Evolutionary conservation across 2,329 filamentous ascomycete genomes (phyloP), one percentile per base, ranked within the genome.

Genomic region (Chrysoporthe austroafricana): DNA sequence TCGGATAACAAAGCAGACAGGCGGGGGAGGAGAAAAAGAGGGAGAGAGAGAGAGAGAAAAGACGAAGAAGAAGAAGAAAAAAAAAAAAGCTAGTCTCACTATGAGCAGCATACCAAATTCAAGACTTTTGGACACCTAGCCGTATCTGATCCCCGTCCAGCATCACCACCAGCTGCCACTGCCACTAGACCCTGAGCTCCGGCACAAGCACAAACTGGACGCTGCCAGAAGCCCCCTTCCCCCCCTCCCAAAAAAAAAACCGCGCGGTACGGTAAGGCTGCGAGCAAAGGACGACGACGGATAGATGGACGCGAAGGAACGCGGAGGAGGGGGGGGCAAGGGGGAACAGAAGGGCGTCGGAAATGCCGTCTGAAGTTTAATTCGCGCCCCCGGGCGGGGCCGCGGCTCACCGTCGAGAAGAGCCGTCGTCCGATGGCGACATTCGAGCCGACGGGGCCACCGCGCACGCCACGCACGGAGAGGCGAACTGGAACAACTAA

Each of bases 21-120:
- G 48, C 61, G 39, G 61, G n/a, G 21, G 8, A 32, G 39, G 21
- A 13, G 11, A 36, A 50, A 36, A 16, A 18, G 26, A 26, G 26
- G 1, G 26, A 26, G 26, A 26, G 26, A 50, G 36, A 50, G 36
- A 32, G 54, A 57, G 18, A 36, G 54, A 46, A 18, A 46, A 46
- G 7, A n/a, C 1, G 14, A 26, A 26, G 3, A 26, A 26, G 3
- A 26, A 4, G 6, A 14, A 52, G 26, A 48, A 21, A 21, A 18
- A 26, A 18, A 26, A 14, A 21, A 52, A 14, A 57, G 54, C 54
- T 16, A 39, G 58, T 26, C 42, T 61, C 39, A 13, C n/a, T 18
- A 44, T 44, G 58, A 61, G 54, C 54, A 57, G 34, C 54, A 57
- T 57, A 57, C 13, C 34, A 57, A 39, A 57, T 57, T 57, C 7